phyloP scores from a whole-genome alignment of 768 basidiomycete genomes.

The Suillus sp. region DNA sequence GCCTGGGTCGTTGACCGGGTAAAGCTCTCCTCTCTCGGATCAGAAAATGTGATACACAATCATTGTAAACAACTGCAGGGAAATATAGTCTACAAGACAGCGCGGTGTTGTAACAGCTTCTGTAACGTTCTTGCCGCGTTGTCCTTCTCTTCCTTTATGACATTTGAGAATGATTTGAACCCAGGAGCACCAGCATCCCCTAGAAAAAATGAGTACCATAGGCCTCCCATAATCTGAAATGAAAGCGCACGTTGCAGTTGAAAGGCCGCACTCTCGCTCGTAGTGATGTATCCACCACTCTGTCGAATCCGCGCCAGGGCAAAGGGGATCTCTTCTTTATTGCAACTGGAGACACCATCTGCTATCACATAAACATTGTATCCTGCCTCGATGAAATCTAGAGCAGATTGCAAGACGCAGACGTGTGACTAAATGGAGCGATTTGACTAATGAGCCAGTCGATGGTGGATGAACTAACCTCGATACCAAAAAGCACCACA shows the following conservation, averaged over 20 bases:
- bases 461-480: constrained; percentile 49
- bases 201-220: constrained; percentile 32
- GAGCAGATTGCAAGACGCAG: constrained; percentile 82
- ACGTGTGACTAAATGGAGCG: constrained; percentile 69
- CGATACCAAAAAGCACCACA: constrained; percentile 84
- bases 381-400: constrained; percentile 58
- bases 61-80: neutral
- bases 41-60: neutral
- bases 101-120: constrained; percentile 33
- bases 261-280: constrained; percentile 81
- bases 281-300: constrained; percentile 76
- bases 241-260: constrained; percentile 62
- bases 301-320: constrained; percentile 70
- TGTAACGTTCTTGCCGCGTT: constrained; percentile 47
- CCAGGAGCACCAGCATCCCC: constrained; percentile 60
- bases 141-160: constrained; percentile 80
- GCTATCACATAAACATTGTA: constrained; percentile 71
- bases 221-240: constrained; percentile 14
- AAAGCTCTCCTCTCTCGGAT: neutral
- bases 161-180: constrained; percentile 71
- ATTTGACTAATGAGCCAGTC: neutral
- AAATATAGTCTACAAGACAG: constrained; percentile 2
- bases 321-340: constrained; percentile 75
- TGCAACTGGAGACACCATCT: constrained; percentile 83
- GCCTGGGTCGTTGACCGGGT: neutral